These are phyloP conservation scores for Phytophthora sojae DNA, from an alignment of 352 stramenopile species.

Conservation along the genomic window DNA sequence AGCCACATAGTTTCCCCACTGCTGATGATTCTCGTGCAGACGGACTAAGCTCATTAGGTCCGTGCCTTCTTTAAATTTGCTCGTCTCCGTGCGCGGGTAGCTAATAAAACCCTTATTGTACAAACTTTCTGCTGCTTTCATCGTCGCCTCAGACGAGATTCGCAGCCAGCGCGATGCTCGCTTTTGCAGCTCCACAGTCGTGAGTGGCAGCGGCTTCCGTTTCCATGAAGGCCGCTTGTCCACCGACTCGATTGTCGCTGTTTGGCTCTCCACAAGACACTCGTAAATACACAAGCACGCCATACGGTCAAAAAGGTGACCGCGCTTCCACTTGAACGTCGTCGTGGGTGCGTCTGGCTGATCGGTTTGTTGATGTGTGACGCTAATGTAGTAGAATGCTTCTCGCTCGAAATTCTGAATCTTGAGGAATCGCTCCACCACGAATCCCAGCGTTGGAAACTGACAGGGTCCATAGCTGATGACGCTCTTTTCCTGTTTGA, in stretches of 20 bases:
- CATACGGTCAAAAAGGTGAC: constrained; percentile 95
- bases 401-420: constrained; percentile 98
- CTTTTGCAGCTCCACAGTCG: constrained; percentile 99
- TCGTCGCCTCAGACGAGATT: constrained; percentile 96
- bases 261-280: constrained; percentile 65
- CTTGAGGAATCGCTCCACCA: constrained; percentile 93
- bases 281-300: constrained; percentile 94
- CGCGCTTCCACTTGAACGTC: constrained; percentile 97
- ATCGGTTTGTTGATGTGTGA: constrained; percentile 75
- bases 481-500: constrained; percentile 86
- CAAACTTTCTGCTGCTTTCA: constrained; percentile 95
- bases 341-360: constrained; percentile 66
- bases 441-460: constrained; percentile 99
- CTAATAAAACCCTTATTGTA: constrained; percentile 99
- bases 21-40: constrained; percentile 72
- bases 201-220: constrained; percentile 96
- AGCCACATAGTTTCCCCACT: constrained; percentile 86
- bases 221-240: constrained; percentile 92
- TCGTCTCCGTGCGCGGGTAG: constrained; percentile 99
- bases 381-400: constrained; percentile 96
- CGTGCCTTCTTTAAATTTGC: constrained; percentile 96
- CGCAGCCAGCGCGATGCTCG: constrained; percentile 95
- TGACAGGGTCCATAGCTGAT: constrained; percentile 99
- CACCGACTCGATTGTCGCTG: constrained; percentile 69
- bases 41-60: constrained; percentile 87